Base-by-base conservation (phyloP, 1,139 yeast genomes). In the Casaregolazyma suthepensis region DNA sequence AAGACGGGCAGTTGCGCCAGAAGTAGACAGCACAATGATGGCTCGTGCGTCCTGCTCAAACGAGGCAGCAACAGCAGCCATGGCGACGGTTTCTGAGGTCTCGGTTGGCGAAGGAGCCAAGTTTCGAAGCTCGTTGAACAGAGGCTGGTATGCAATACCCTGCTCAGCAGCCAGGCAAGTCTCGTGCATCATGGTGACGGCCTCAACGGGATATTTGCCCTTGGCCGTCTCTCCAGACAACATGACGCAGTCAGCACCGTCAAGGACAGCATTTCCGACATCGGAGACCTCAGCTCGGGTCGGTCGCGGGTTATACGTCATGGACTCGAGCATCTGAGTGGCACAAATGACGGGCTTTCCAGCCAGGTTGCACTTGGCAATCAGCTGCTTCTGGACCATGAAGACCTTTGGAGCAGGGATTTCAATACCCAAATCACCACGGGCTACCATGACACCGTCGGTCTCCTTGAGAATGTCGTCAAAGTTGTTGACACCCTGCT, bases 231-330 rank as follows among this genome's bases (percentile, higher is more conserved):
- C 99, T 73, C 99, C 99, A 54, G 96, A 87, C 74, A 93, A 83
- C 99, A 93, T 93, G 71, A 91, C 96, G 86, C 98, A 93, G 80
- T 93, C 99, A 69, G 98, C 97, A 77, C 99, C 99, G 71, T 93
- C 99, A 72, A 93, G 83, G 66, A 94, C 87, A 66, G 99, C 99
- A 75, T 93, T 93, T 78, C 99, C 99, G 61, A 94, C 99, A 75
- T 93, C 99, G 54, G 96, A 86, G 61, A 93, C 98, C 79, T 93
- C 99, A 65, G 99, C 99, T 80, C 99, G 88, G 72, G 99, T 93
- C 75, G 99, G 99, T 77, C 99, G 87, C 73, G 99, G 99, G 85
- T 93, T 94, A 78, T 86, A 89, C 58, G 98, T 93, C 99, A 93
- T 93, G 57, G 97, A 89, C 78, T 93, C 99, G 75, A 93, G 86